Percentiles rank a stretch among this genome's conserved stretches.
Conservation (phyloP, 1,139 yeast species). For the Lodderomyces theae region DNA sequence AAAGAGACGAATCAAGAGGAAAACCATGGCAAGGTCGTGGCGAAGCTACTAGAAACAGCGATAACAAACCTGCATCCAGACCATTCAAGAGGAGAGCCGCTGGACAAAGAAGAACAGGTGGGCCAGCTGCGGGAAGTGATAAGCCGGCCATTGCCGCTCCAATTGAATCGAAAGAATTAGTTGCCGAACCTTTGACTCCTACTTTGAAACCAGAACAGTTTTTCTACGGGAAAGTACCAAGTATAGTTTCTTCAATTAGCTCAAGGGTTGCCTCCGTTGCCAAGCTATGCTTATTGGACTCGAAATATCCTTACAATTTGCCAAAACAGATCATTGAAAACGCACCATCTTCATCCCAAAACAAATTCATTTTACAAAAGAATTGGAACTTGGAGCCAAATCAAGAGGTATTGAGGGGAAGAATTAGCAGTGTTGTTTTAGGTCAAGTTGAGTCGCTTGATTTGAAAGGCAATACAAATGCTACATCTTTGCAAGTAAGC, state of each 20-base stretch:
- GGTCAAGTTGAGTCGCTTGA: constrained; percentile 25
- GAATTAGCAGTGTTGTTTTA: constrained; percentile 32
- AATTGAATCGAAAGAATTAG: constrained; percentile 17
- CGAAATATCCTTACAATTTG: constrained; percentile 43
- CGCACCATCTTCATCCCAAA: constrained; percentile 19
- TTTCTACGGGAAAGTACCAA: constrained; percentile 40
- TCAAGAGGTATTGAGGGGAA: constrained; percentile 21
- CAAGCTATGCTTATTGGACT: constrained; percentile 36
- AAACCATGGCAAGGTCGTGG: constrained; percentile 10
- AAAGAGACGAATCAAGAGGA: constrained; percentile 6
- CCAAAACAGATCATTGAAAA: constrained; percentile 36
- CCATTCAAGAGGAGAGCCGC: constrained; percentile 8
- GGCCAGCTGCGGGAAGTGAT: constrained; percentile 9
- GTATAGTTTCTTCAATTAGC: constrained; percentile 27
- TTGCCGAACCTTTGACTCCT: constrained; percentile 23
- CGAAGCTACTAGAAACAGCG: constrained; percentile 5
- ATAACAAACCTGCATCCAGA: constrained; percentile 6
- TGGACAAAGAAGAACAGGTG: constrained; percentile 6
- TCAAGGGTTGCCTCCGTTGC: constrained; percentile 44
- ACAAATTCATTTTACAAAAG: constrained; percentile 31
- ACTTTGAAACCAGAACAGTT: constrained; percentile 29
- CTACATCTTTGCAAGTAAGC: constrained; percentile 5
- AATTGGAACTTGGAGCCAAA: constrained; percentile 30
- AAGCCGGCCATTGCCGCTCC: constrained; percentile 12
- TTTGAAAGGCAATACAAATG: constrained; percentile 12